A percentile compares a stretch with the other conserved stretches of the same genome.
Conservation (phyloP, 495 filamentous ascomycete species). For the Tuber borchii region DNA sequence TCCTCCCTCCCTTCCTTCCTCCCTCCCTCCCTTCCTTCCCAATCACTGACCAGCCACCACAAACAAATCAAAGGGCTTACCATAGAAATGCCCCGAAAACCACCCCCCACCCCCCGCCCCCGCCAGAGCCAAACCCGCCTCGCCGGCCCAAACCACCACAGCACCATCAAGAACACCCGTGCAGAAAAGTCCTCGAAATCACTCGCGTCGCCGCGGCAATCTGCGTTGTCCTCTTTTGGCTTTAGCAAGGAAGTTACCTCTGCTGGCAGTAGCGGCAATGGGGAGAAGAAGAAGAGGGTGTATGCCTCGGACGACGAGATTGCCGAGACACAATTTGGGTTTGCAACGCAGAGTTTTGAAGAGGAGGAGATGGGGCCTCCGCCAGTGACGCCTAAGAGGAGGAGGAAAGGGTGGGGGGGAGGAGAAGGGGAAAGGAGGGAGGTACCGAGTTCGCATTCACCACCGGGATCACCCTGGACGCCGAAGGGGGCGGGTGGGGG, state of each 20-base stretch:
- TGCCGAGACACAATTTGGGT: slow-evolving; percentile 32
- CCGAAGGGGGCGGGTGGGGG: neutral
- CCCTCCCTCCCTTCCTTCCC: neutral
- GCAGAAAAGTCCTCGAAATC: slow-evolving; percentile 4
- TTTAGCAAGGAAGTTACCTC: slow-evolving; percentile 7
- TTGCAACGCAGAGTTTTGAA: slow-evolving; percentile 44
- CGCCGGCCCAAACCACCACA: slow-evolving; percentile 20
- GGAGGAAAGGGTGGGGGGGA: neutral
- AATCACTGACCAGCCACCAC: slow-evolving; percentile 11
- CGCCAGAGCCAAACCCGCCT: slow-evolving; percentile 27
- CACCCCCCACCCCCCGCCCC: slow-evolving; percentile 6
- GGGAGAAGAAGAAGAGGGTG: slow-evolving; percentile 10
- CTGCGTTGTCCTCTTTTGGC: slow-evolving; percentile 25
- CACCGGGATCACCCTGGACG: slow-evolving; percentile 29
- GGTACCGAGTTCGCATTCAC: slow-evolving; percentile 34
- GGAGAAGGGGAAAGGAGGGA: neutral
- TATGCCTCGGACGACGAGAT: slow-evolving; percentile 10
- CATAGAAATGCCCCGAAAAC: slow-evolving; percentile 8
- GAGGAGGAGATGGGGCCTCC: slow-evolving; percentile 12
- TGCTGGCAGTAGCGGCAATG: neutral
- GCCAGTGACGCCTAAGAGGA: slow-evolving; percentile 27
- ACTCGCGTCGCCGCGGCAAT: slow-evolving; percentile 13
- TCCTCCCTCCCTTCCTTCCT: too few relatives aligned
- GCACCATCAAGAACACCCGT: slow-evolving; percentile 23
- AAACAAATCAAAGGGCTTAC: slow-evolving; percentile 6